A percentile compares a stretch with the other conserved stretches of the same genome.
Conservation (phyloP, 345 rosid species). For the Hevea brasiliensis region DNA sequence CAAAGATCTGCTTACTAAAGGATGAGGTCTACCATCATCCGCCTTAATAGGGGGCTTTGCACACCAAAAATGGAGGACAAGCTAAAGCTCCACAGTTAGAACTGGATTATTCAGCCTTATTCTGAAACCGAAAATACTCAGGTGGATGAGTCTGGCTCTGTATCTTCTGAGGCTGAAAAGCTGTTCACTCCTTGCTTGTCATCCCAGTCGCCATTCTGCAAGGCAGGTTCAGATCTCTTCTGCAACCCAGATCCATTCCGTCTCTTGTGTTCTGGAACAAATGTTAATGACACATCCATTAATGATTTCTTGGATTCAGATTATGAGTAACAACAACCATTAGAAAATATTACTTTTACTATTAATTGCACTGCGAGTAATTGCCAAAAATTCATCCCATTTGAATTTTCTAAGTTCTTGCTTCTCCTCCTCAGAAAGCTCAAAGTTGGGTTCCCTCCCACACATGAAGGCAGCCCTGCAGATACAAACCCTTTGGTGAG, state of each 20-base stretch:
- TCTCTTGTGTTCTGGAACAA: conserved; percentile 68
- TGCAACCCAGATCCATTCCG: conserved; percentile 42
- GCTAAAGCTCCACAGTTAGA: conserved; percentile 23
- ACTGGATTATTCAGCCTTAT: conserved; percentile 23
- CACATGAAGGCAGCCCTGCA: conserved; percentile 98
- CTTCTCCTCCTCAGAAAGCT: conserved; percentile 73
- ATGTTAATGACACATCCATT: neutral
- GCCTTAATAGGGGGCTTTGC: conserved; percentile 40
- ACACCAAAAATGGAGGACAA: conserved; percentile 28
- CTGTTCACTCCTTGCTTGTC: conserved; percentile 38
- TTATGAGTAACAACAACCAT: neutral
- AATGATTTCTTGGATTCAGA: neutral
- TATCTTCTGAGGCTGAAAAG: conserved; percentile 50
- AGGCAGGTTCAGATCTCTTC: conserved; percentile 38
- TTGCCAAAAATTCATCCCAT: conserved; percentile 89
- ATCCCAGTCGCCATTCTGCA: conserved; percentile 46
- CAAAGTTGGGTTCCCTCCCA: conserved; percentile 93
- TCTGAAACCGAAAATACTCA: conserved; percentile 19
- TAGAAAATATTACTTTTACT: conserved; percentile 62
- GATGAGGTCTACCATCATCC: conserved; percentile 20
- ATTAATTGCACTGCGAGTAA: conserved; percentile 78
- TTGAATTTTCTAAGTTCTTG: conserved; percentile 63
- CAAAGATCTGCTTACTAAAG: conserved; percentile 21
- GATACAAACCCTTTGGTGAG: conserved; percentile 8
- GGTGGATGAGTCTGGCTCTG: conserved; percentile 49